Evolutionary conservation across 2,329 filamentous ascomycete genomes (phyloP).

Genomic region (Aspergillus costaricaensis): DNA sequence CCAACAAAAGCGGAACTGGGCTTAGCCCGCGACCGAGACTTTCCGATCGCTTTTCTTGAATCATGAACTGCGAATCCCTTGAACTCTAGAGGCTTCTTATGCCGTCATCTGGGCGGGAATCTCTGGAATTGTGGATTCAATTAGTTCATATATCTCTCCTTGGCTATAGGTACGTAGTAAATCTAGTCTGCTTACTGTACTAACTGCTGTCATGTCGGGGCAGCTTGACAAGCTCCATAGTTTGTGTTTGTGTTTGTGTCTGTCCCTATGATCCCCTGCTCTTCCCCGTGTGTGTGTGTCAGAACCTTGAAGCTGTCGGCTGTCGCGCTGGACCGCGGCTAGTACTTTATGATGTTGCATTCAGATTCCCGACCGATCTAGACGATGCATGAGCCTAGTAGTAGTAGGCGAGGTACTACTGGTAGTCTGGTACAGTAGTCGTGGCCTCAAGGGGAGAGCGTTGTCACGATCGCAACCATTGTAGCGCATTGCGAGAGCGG

Average conservation of each 20-base stretch:
- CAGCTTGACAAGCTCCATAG: background rate
- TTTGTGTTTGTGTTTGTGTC: background rate
- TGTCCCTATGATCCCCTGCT: background rate
- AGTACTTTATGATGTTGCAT: background rate
- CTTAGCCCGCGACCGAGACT: background rate
- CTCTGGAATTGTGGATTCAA: too few relatives aligned
- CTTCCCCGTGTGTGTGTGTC: background rate
- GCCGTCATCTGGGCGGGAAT: too few relatives aligned
- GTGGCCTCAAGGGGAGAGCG: background rate
- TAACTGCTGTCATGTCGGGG: background rate
- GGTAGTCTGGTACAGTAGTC: background rate
- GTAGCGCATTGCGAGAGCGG: background rate
- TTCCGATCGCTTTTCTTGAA: too few relatives aligned
- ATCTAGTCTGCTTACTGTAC: too few relatives aligned
- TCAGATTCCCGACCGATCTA: background rate
- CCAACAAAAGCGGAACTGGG: constrained; percentile 12
- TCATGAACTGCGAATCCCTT: too few relatives aligned
- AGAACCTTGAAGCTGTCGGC: background rate
- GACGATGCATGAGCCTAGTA: background rate
- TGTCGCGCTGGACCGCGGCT: background rate
- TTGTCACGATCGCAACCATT: background rate
- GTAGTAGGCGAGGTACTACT: background rate
- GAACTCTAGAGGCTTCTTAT: too few relatives aligned
- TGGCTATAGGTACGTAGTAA: background rate
- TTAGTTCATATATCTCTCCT: background rate